These are phyloP conservation scores for Starmerella apicola DNA, from an alignment of 805 yeast species.

Conservation along the genomic window DNA sequence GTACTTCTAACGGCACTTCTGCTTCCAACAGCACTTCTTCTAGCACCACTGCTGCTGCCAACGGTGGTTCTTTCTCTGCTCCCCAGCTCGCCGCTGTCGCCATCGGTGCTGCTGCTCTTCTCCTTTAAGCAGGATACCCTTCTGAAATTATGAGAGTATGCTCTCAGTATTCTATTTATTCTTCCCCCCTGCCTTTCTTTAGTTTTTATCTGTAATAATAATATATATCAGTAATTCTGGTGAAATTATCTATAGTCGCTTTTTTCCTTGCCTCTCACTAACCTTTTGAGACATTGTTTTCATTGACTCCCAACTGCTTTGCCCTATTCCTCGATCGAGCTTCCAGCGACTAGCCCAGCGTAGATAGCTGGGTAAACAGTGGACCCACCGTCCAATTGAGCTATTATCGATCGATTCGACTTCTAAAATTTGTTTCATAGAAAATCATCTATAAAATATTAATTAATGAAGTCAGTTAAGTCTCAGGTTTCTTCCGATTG, in stretches of 20 bases:
- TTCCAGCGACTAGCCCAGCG: too few species aligned
- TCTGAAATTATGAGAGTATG: neutral
- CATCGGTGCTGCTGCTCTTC: constrained; percentile 11
- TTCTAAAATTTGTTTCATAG: too few species aligned
- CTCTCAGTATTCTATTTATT: too few species aligned
- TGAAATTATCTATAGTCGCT: neutral
- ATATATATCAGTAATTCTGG: neutral
- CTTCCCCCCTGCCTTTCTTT: neutral
- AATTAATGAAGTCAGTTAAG: neutral
- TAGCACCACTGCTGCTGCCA: neutral
- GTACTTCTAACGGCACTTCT: too few species aligned
- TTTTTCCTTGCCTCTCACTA: too few species aligned
- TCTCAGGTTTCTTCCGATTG: neutral
- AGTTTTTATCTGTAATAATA: neutral
- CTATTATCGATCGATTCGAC: neutral
- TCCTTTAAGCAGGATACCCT: constrained; percentile 2
- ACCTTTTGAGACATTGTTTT: too few species aligned
- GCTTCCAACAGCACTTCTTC: too few species aligned
- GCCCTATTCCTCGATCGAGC: too few species aligned
- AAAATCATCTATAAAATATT: neutral
- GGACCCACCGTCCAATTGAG: neutral
- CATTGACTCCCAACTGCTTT: too few species aligned
- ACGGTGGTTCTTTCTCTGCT: neutral
- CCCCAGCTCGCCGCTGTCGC: constrained; percentile 4
- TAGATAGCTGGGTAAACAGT: neutral